A percentile compares a stretch with the other conserved stretches of the same genome.
These are phyloP conservation scores for Ziziphus jujuba DNA, from an alignment of 306 rosid species.

Conservation along the genomic window DNA sequence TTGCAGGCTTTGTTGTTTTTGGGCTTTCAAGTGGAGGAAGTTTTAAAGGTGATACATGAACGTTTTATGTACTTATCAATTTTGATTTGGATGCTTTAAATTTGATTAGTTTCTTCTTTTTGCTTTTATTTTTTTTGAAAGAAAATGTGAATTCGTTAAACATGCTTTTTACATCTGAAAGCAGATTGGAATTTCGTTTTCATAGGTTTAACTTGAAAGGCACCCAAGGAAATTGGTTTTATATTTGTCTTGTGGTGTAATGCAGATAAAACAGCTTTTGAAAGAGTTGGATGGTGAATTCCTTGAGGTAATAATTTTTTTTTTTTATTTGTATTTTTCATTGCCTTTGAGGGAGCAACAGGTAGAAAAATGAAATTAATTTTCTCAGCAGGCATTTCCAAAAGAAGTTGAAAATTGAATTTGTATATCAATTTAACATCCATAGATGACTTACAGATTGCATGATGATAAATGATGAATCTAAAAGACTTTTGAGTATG, in stretches of 20 bases:
- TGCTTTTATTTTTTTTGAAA: background rate
- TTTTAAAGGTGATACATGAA: slow-evolving; percentile 50
- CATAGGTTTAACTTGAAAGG: background rate
- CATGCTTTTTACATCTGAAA: background rate
- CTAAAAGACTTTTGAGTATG: background rate
- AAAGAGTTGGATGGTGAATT: slow-evolving; percentile 85
- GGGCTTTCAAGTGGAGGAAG: slow-evolving; percentile 79
- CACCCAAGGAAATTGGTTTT: background rate
- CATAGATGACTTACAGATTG: background rate
- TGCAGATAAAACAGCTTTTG: slow-evolving; percentile 81
- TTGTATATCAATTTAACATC: background rate
- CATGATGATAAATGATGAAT: background rate
- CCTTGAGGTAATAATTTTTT: slow-evolving; percentile 56
- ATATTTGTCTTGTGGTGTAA: slow-evolving; percentile 10
- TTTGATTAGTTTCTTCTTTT: background rate
- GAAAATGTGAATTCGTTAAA: background rate
- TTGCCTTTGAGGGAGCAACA: background rate
- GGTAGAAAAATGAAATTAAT: background rate
- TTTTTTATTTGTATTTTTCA: slow-evolving; percentile 4
- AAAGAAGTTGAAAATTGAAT: background rate
- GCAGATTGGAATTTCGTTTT: background rate
- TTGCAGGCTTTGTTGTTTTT: slow-evolving; percentile 74
- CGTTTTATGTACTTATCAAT: background rate
- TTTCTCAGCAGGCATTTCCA: background rate
- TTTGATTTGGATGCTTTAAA: background rate